Conservation (phyloP, 257 asterid species). For the Rehmannia glutinosa region DNA sequence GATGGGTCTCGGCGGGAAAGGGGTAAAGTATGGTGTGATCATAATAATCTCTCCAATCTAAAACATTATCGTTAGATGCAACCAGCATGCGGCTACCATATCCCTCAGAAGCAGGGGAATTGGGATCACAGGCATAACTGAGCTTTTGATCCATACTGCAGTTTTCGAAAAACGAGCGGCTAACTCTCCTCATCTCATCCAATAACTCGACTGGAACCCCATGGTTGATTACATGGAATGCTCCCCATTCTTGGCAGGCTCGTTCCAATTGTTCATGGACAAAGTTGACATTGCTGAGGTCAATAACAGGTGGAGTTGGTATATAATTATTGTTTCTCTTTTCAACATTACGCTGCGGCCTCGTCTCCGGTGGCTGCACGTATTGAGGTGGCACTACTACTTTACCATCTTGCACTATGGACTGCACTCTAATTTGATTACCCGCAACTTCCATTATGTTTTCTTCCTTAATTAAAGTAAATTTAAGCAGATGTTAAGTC, state of each 20-base stretch:
- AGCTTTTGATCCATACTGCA: conserved; percentile 57
- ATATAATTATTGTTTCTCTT: conserved; percentile 1
- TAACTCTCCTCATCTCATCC: conserved; percentile 48
- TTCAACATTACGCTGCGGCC: conserved; percentile 28
- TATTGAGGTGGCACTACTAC: conserved; percentile 58
- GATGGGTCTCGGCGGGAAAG: conserved; percentile 60
- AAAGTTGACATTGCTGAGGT: conserved; percentile 32
- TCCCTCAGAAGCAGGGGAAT: conserved; percentile 81
- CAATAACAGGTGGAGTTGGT: conserved; percentile 37
- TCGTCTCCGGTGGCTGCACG: conserved; percentile 60
- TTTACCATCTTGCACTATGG: conserved; percentile 34
- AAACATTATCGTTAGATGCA: conserved; percentile 56
- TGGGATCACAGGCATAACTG: conserved; percentile 55
- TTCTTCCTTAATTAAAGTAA: neutral
- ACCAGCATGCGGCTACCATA: conserved; percentile 91
- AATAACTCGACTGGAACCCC: conserved; percentile 49
- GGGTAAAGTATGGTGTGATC: conserved; percentile 89
- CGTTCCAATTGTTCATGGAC: conserved; percentile 29
- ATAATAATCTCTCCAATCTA: conserved; percentile 94
- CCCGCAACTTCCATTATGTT: conserved; percentile 32
- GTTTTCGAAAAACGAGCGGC: conserved; percentile 62
- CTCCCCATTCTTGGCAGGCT: conserved; percentile 88
- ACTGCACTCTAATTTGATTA: conserved; percentile 56
- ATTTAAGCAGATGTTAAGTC: neutral
- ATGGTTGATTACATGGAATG: conserved; percentile 77